Evolutionary conservation across 306 rosid species (phyloP).

Genomic region (Comarum palustre): DNA sequence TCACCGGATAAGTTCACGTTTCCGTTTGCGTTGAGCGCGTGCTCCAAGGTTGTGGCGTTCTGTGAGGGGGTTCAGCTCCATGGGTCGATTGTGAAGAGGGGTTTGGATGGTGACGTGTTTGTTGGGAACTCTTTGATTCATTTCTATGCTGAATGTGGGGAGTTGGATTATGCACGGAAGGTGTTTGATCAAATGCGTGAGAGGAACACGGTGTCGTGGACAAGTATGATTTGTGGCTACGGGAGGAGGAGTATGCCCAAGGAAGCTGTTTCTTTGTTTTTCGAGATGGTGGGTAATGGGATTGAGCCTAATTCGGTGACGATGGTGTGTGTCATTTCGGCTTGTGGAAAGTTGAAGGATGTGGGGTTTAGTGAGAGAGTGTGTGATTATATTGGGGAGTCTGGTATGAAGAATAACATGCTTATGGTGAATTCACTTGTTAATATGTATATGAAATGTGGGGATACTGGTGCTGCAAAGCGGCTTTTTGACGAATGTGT

Average conservation of each 20-base stretch:
- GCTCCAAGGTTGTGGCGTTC: constrained; percentile 51
- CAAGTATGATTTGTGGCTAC: constrained; percentile 50
- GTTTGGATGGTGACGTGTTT: constrained; percentile 57
- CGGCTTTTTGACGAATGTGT: too few species aligned
- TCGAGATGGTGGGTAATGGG: constrained; percentile 58
- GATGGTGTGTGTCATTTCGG: constrained; percentile 68
- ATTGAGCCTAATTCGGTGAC: constrained; percentile 57
- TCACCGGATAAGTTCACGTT: constrained; percentile 8
- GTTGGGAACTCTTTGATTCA: constrained; percentile 61
- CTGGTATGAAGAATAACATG: too few species aligned
- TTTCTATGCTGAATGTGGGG: constrained; percentile 55
- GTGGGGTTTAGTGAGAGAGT: constrained; percentile 38
- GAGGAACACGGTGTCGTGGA: constrained; percentile 66
- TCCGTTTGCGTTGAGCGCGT: constrained; percentile 59
- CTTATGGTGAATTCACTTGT: too few species aligned
- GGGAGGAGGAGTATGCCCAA: too few species aligned
- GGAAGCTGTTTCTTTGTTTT: constrained; percentile 34
- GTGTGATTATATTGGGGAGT: too few species aligned
- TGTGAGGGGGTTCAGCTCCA: too few species aligned
- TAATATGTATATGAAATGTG: too few species aligned
- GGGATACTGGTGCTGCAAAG: too few species aligned
- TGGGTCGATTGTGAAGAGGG: constrained; percentile 44
- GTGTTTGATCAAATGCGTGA: constrained; percentile 9
- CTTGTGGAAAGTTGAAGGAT: constrained; percentile 79
- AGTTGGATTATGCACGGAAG: constrained; percentile 34